Evolutionary conservation across 257 asterid species (phyloP).

Genomic region (Salvia rosmarinus): DNA sequence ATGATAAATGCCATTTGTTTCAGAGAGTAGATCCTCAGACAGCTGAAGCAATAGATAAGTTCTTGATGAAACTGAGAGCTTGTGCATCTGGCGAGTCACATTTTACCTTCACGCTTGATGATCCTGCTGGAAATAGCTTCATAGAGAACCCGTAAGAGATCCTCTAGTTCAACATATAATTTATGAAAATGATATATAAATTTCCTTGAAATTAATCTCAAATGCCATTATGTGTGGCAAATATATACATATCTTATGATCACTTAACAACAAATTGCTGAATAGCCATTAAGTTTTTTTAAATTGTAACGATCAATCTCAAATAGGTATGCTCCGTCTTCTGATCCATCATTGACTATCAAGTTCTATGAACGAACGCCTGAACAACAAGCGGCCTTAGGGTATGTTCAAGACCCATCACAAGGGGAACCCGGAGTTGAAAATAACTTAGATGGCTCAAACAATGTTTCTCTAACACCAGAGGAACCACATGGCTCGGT

Average conservation of each 20-base stretch:
- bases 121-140: constrained; percentile 98
- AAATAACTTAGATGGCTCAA: constrained; percentile 39
- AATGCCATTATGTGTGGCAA: background rate
- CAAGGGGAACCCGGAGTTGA: constrained; percentile 48
- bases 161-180: constrained; percentile 8
- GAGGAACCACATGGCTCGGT: constrained; percentile 89
- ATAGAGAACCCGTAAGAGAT: constrained; percentile 92
- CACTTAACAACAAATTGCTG: background rate
- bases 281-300: background rate
- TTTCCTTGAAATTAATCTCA: background rate
- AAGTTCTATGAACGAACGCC: constrained; percentile 85
- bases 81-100: constrained; percentile 72
- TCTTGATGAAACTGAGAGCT: constrained; percentile 76
- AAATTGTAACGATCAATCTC: constrained; percentile 5
- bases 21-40: constrained; percentile 86
- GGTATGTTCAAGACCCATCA: constrained; percentile 66
- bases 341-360: constrained; percentile 75
- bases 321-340: constrained; percentile 83
- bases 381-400: constrained; percentile 82
- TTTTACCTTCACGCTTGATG: constrained; percentile 82
- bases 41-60: constrained; percentile 83
- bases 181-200: background rate
- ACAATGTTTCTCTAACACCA: constrained; percentile 37
- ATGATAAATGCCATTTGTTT: constrained; percentile 18
- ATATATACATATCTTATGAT: constrained; percentile 5